Base-by-base conservation (phyloP, 2,329 filamentous ascomycete species). In the Acephala macrosclerotiorum region DNA sequence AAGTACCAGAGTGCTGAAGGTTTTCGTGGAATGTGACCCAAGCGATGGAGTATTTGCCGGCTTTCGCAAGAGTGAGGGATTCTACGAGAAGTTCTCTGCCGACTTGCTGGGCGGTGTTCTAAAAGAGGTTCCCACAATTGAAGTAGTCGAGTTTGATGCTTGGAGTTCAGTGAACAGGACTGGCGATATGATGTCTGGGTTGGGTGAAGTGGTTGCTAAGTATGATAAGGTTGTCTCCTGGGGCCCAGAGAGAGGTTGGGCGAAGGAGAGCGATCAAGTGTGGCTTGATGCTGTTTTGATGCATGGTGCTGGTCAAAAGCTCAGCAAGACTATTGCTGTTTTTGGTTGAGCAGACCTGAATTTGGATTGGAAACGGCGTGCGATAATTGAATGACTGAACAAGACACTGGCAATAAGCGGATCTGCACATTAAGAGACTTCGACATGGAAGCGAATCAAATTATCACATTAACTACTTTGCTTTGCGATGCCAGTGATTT, bases 1-100 rank as follows among this genome's bases (percentile, higher is more conserved):
- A 64, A 86, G 83, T 57, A 84, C 91, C 22, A 82, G 84, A 35
- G 81, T 80, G 16, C 76, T 94, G 57, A 86, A 84, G 29, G 84
- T 94, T 12, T 91, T 91, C 73, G 86, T 93, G 26, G 88, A 94
- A 76, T 86, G 85, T 68, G 91, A 94, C 73, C 91, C 91, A 0
- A 91, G 88, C 60, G 85, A 90, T 71, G 83, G 82, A 33, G 80
- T 88, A 22, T 93, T 92, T 72, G 85, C 86, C 62, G 91, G 90
- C 0, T 94, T 91, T 72, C 69, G 74, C 25, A 69, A 67, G 61
- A 83, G 85, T 29, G 84, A 89, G 29, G 86, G 89, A 1, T 93
- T 91, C 69, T 94, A 92, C 74, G 91, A 92, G 66, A 77, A 77
- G 5, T 94, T 93, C 73, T 89, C 85, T 29, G 79, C 83, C 12